phyloP scores from a whole-genome alignment of 371 early-diverging fungal genomes.

The Syncephalastrum sp. region DNA sequence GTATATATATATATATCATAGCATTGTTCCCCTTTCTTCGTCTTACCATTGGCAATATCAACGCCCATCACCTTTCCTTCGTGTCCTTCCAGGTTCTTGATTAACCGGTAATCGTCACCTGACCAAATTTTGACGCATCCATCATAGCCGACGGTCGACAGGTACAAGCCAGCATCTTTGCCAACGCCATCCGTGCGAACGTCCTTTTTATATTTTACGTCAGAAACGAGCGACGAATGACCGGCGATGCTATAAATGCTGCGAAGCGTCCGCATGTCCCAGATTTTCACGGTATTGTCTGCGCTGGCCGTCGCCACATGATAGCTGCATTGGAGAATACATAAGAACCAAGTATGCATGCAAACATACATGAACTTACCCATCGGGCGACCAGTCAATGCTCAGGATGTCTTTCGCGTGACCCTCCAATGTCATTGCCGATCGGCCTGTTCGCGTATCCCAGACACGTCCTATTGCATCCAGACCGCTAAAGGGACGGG shows the following conservation, averaged over 20 bases:
- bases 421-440: slow-evolving; percentile 85
- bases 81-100: slow-evolving; percentile 85
- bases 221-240: slow-evolving; percentile 86
- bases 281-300: slow-evolving; percentile 84
- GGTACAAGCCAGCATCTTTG: slow-evolving; percentile 55
- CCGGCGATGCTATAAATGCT: slow-evolving; percentile 87
- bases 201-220: slow-evolving; percentile 68
- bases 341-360: too few species aligned
- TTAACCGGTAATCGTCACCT: slow-evolving; percentile 87
- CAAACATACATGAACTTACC: slow-evolving; percentile 34
- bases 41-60: slow-evolving; percentile 75
- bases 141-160: slow-evolving; percentile 80
- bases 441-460: slow-evolving; percentile 93
- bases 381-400: slow-evolving; percentile 92
- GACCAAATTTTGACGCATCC: slow-evolving; percentile 93
- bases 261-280: slow-evolving; percentile 84
- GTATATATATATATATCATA: not conserved
- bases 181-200: slow-evolving; percentile 17
- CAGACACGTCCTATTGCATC: slow-evolving; percentile 92
- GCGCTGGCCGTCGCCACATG: slow-evolving; percentile 82
- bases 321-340: slow-evolving; percentile 31
- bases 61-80: slow-evolving; percentile 90
- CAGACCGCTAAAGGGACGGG: slow-evolving; percentile 60
- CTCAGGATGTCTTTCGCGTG: slow-evolving; percentile 89
- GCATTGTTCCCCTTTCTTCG: not conserved